Base-by-base conservation (phyloP, 139 green algal genomes). In the Eudorina sp. region DNA sequence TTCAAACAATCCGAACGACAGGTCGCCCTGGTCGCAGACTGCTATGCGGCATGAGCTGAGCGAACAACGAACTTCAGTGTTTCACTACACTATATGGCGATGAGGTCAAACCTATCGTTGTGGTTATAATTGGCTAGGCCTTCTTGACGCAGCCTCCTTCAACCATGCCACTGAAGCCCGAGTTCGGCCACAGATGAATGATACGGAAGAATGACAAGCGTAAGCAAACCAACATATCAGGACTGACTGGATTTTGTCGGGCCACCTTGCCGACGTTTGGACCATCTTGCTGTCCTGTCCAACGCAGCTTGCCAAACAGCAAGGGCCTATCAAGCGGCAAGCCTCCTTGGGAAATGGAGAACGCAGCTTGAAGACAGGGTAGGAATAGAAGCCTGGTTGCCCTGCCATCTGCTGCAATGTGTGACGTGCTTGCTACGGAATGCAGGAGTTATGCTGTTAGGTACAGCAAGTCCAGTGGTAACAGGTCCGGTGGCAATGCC, bases 381-480 rank as follows among this genome's bases (percentile, higher is more conserved):
- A n/a, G n/a, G n/a, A n/a, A n/a, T n/a, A n/a, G n/a, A n/a, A n/a
- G n/a, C n/a, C n/a, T n/a, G n/a, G n/a, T n/a, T n/a, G n/a, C n/a
- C n/a, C n/a, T n/a, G n/a, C n/a, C n/a, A n/a, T n/a, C n/a, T n/a
- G n/a, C n/a, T n/a, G n/a, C n/a, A n/a, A n/a, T n/a, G n/a, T n/a
- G n/a, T n/a, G n/a, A n/a, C n/a, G n/a, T n/a, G n/a, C n/a, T n/a
- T n/a, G n/a, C n/a, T n/a, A n/a, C n/a, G n/a, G n/a, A 46, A 48
- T 74, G 78, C 60, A 86, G 80, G 80, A 76, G 60, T 27, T 86
- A 86, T 48, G 80, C 80, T 2, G 41, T 31, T 41, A 76, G 48
- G 29, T 76, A 86, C 25, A 69, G 58, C 40, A 68, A 81, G 9
- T 53, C 38, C 4, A 58, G 7, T 55, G 70, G 70, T 4, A 48